phyloP scores from a whole-genome alignment of 1,139 yeast species.

The Zygosaccharomyces pseudobailii region DNA sequence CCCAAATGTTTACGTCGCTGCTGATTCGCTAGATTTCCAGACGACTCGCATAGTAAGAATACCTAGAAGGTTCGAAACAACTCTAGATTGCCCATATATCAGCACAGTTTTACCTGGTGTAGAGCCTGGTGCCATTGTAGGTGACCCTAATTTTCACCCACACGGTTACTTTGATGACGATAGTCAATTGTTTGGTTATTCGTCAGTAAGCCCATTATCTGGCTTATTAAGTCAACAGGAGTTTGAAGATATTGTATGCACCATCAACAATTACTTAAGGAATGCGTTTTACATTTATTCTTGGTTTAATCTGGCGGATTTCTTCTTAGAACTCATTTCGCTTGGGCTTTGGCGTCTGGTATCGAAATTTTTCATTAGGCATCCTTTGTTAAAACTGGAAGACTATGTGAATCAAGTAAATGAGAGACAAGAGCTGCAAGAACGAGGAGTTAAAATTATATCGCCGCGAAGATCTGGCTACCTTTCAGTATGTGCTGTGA shows the following conservation, averaged over 20 bases:
- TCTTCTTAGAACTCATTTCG: slow-evolving; percentile 45
- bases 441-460: slow-evolving; percentile 41
- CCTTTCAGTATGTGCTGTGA: slow-evolving; percentile 45
- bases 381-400: slow-evolving; percentile 40
- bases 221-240: slow-evolving; percentile 39
- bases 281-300: slow-evolving; percentile 42
- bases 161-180: slow-evolving; percentile 40
- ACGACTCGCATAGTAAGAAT: slow-evolving; percentile 58
- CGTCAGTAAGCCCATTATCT: slow-evolving; percentile 54
- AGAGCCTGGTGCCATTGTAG: slow-evolving; percentile 57
- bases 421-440: slow-evolving; percentile 23
- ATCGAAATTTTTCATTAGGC: slow-evolving; percentile 22
- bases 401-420: slow-evolving; percentile 44
- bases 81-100: slow-evolving; percentile 50
- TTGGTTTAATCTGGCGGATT: slow-evolving; percentile 39
- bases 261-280: slow-evolving; percentile 43
- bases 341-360: slow-evolving; percentile 37
- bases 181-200: slow-evolving; percentile 45
- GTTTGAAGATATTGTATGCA: slow-evolving; percentile 39
- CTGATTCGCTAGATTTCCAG: slow-evolving; percentile 32
- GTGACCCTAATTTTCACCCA: slow-evolving; percentile 35
- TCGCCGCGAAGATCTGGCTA: slow-evolving; percentile 56
- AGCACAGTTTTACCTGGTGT: slow-evolving; percentile 54
- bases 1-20: slow-evolving; percentile 48
- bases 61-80: slow-evolving; percentile 45